Base-by-base conservation (phyloP, 768 basidiomycete genomes). In the Basidioascus undulatus region DNA sequence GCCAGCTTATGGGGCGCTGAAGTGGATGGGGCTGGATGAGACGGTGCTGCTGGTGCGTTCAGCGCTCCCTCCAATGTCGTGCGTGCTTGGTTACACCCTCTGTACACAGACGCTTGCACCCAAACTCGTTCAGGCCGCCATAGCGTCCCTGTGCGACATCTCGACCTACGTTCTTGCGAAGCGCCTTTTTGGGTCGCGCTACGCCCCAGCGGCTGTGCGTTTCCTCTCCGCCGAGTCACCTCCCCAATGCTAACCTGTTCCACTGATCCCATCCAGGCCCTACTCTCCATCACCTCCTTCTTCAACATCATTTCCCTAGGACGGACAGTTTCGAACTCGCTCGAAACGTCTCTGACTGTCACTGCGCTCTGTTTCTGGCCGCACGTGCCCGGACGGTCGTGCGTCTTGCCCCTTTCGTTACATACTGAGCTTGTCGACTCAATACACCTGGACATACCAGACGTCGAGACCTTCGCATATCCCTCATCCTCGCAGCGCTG, bases 271-370 rank as follows among this genome's bases (percentile, higher is more conserved):
- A 12, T 15, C 26, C 47, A 94, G 86, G 58, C 75, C 28, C 65
- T 84, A 44, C 55, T 96, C 28, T 81, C 83, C 21, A 53, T 89
- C 38, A 71, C 75, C 1, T 87, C 81, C 5, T 71, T 89, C 53
- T 96, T 94, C 61, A 70, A 96, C 57, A 71, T 69, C 0, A 64
- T 87, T 39, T 68, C 80, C 1, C 62, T 92, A 20, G 77, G 86
- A 4, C 69, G 92, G 27, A 80, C 86, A 1, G 61, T 96, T 39
- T 87, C 83, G 24, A 98, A 94, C 54, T 87, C 84, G 11, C 60
- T 87, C 21, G 92, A 98, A 53, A 84, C 84, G 0, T 72, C 81
- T 0, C 59, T 96, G 32, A 77, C 79, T 0, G 73, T 73, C 0
- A 58, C 76, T 32, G 87, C 86, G 1, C 65, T 89, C 41, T 61